Evolutionary conservation across 371 early-diverging fungal species (phyloP), one percentile per base, ranked within the genome.

Genomic region (Umbelopsis sp.): DNA sequence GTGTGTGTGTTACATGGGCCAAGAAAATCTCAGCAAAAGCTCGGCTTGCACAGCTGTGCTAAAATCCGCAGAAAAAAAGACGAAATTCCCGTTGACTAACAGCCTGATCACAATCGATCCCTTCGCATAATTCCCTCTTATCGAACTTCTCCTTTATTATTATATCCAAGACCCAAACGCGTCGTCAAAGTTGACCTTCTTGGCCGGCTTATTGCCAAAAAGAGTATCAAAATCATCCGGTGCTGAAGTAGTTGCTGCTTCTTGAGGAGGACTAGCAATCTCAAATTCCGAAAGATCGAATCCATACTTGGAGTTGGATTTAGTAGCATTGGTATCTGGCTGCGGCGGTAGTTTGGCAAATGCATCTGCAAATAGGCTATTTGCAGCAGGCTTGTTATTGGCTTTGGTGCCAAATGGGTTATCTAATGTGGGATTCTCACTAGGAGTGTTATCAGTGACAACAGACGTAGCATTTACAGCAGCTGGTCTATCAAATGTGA

Each of bases 231-330:
- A 57, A 32, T 57, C 57, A 12, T 57, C 57, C 18, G 11, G 10
- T 12, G 57, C 57, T 0, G 57, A 8, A 57, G 12, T 57, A 35
- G 12, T 35, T 3, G 35, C 35, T 7, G 18, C 24, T 12, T 51
- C 52, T 51, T 51, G 41, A 32, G 29, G 14, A 18, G 35, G 18
- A 6, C 35, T 57, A 9, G 57, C 12, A 57, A 57, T 64, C 44
- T 83, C 83, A 72, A 83, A 83, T 24, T 76, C 80, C 63, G 79
- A 73, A 11, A 83, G 65, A 70, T 83, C 83, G 72, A 83, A 80
- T 10, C 78, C 78, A 52, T 83, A 80, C 51, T 83, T 83, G 11
- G 77, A 69, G 12, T 65, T 67, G 4, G 76, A 74, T 24, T 76
- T 78, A 22, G 63, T 78, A 22, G 63, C 41, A 7, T 12, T 67